Percentiles rank a stretch among this genome's conserved stretches.
phyloP scores from a whole-genome alignment of 1,284 basidiomycete genomes.

The Rhodofomes roseus region DNA sequence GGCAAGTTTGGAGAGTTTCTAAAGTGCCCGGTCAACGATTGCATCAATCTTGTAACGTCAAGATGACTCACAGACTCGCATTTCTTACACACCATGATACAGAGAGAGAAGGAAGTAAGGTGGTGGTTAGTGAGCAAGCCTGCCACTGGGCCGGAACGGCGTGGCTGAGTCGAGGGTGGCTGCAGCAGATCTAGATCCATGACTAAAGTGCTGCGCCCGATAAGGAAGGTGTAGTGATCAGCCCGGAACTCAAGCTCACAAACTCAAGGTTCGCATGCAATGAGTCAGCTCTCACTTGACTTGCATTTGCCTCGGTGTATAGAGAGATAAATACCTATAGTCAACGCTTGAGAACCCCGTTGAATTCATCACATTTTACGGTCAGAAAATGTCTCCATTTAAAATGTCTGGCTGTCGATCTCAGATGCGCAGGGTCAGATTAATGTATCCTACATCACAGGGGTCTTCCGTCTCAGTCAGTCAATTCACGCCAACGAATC shows the following conservation, averaged over 20 bases:
- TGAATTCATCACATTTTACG: no score
- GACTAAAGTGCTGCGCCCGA: neutral
- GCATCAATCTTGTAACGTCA: neutral
- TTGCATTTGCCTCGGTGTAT: no score
- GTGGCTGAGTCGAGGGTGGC: neutral
- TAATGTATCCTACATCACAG: no score
- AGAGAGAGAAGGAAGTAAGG: slow-evolving; percentile 11
- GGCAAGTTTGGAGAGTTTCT: slow-evolving; percentile 81
- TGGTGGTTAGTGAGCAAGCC: slow-evolving; percentile 2
- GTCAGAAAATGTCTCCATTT: no score
- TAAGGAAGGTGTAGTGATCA: neutral
- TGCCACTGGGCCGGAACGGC: neutral
- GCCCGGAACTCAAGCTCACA: neutral
- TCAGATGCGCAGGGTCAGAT: no score
- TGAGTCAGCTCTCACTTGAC: no score
- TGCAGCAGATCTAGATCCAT: neutral
- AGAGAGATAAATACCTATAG: no score
- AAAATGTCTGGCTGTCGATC: no score
- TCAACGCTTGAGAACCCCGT: no score
- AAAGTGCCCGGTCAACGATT: slow-evolving; percentile 8
- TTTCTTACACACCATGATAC: slow-evolving; percentile 70
- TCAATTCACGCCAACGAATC: no score
- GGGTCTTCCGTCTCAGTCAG: neutral
- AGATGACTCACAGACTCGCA: slow-evolving; percentile 57
- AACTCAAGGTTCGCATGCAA: no score